Percentiles rank a stretch among this genome's conserved stretches.
These are phyloP conservation scores for Piromyces sp. DNA, from an alignment of 192 early-diverging fungal genomes.

Conservation along the genomic window DNA sequence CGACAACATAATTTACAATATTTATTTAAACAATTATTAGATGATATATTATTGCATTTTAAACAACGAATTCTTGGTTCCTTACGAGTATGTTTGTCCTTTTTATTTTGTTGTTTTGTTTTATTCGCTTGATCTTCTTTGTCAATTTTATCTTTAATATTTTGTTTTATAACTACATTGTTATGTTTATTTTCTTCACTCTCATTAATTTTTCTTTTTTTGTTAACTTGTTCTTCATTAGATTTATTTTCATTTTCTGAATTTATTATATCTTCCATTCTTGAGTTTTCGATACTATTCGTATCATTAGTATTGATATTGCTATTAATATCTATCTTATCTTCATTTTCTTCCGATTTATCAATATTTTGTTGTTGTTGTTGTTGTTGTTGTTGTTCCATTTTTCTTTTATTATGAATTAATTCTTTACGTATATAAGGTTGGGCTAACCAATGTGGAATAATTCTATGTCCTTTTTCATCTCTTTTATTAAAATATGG, in stretches of 20 bases:
- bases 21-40: background rate
- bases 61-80: background rate
- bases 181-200: background rate
- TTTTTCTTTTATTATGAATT: background rate
- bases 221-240: background rate
- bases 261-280: too few relatives aligned
- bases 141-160: too few relatives aligned
- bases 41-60: background rate
- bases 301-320: too few relatives aligned
- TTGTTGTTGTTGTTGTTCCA: background rate
- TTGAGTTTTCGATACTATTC: background rate
- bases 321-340: background rate
- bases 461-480: constrained; percentile 28
- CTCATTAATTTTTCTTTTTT: background rate
- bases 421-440: constrained; percentile 33
- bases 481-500: constrained; percentile 17
- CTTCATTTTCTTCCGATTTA: background rate
- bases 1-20: background rate
- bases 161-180: too few relatives aligned
- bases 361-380: too few relatives aligned
- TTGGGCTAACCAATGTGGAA: constrained; percentile 52
- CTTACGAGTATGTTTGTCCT: background rate
- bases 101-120: background rate
- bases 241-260: background rate
- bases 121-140: too few relatives aligned